Evolutionary conservation across 257 asterid genomes (phyloP), one percentile per base, ranked within the genome.

Genomic region (Solanum etuberosum): DNA sequence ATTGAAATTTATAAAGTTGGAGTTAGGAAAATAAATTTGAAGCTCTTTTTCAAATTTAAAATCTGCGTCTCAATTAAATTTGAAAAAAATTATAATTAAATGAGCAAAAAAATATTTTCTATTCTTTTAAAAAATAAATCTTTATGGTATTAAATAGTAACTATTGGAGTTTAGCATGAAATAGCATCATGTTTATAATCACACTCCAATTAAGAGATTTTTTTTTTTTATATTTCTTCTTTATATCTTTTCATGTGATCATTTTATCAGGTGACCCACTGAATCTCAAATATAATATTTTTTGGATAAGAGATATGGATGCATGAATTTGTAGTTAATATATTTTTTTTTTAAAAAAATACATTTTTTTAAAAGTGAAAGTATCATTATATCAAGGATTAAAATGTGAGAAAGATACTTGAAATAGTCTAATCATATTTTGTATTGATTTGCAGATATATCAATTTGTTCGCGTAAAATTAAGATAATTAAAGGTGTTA

Each of bases 41-140:
- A 10, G 51, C 51, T 3, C 51, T 4, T 43, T 3, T 43, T 43
- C 2, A 12, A 43, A 12, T 54, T 54, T 20, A 20, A 54, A 54
- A 7, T 54, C 5, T 18, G 20, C n/a, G 10, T 20, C 2, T 54
- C 21, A 57, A 57, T 8, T 21, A 10, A 3, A 8, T 57, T 57
- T 57, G 63, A 20, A 54, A 48, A 48, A 20, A 3, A 0, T 54
- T 54, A 20, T 2, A 54, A 20, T 54, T 54, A 18, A 54, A 54
- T 3, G 5, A 54, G 2, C 4, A 0, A 21, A 61, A n/a, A n/a
- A n/a, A 3, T 5, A 2, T n/a, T 1, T 4, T n/a, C 32, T 63
- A 11, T 11, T 27, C 4, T 54, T 16, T 51, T 3, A 0, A 3
- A 21, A 57, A 63, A 25, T 48, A 48, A 25, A 11, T 12, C 18